Conservation (phyloP, 202 grass and related monocot species). For the Hordeum pubiflorum region DNA sequence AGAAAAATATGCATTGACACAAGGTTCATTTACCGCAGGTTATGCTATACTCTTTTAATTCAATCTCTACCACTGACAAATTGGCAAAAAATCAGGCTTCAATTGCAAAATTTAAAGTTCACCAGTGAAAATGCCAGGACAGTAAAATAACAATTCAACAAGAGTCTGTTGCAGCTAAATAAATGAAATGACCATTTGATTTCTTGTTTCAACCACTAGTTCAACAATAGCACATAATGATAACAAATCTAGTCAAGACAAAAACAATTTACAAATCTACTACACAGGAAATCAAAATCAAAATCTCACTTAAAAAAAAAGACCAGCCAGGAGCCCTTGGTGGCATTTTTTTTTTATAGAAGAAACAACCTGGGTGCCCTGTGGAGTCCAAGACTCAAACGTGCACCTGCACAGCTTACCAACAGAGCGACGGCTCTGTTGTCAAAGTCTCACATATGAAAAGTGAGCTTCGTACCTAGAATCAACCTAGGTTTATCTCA, state of each 20-base stretch:
- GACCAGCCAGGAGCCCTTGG: too few relatives aligned
- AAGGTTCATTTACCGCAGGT: background rate
- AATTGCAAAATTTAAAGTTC: background rate
- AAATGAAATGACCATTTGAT: background rate
- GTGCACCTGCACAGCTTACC: background rate
- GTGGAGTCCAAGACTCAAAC: background rate
- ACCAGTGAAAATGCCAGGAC: background rate
- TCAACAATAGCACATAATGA: background rate
- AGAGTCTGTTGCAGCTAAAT: background rate
- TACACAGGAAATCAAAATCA: background rate
- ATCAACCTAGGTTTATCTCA: background rate
- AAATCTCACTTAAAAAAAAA: background rate
- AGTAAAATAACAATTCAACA: background rate
- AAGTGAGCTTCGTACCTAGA: background rate
- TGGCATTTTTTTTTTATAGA: too few relatives aligned
- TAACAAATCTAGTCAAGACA: background rate
- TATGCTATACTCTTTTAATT: background rate
- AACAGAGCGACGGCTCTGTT: background rate
- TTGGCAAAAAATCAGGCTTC: background rate
- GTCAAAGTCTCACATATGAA: background rate
- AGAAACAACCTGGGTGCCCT: too few relatives aligned
- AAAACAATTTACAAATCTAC: background rate
- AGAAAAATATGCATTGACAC: background rate
- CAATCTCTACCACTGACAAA: background rate
- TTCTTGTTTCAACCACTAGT: background rate